Conservation (phyloP, 1,284 basidiomycete genomes). For the Retiboletus flavoniger region DNA sequence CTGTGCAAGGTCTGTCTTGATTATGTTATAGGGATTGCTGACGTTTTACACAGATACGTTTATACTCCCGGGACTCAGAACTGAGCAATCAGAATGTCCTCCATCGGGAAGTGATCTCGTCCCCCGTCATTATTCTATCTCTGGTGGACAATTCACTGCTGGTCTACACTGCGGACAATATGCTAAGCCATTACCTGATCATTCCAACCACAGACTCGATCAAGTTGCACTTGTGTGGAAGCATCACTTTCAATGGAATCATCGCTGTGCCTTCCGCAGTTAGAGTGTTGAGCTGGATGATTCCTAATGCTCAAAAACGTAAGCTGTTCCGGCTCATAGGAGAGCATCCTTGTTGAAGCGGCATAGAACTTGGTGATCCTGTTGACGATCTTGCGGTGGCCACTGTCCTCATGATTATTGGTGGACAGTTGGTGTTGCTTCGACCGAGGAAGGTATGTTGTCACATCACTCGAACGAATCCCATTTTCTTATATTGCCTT, state of each 20-base stretch:
- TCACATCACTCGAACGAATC: background rate
- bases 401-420: conserved; percentile 95
- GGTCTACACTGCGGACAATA: conserved; percentile 97
- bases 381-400: conserved; percentile 91
- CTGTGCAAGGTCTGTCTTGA: conserved; percentile 18
- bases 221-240: conserved; percentile 87
- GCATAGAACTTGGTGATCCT: conserved; percentile 86
- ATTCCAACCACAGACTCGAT: conserved; percentile 83
- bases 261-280: conserved; percentile 85
- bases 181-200: conserved; percentile 90
- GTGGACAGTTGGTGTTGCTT: conserved; percentile 87
- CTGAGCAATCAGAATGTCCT: conserved; percentile 85
- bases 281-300: conserved; percentile 94
- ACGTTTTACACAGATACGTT: conserved; percentile 56
- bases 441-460: conserved; percentile 71
- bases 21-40: background rate
- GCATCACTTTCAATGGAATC: conserved; percentile 92
- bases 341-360: conserved; percentile 12
- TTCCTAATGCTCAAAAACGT: conserved; percentile 92
- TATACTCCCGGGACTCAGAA: conserved; percentile 95
- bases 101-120: conserved; percentile 76
- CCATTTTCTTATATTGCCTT: conserved; percentile 1
- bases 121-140: conserved; percentile 82
- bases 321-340: conserved; percentile 30
- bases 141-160: conserved; percentile 96